Conservation (phyloP, 192 early-diverging fungal genomes). For the Backusella tuberculispora region DNA sequence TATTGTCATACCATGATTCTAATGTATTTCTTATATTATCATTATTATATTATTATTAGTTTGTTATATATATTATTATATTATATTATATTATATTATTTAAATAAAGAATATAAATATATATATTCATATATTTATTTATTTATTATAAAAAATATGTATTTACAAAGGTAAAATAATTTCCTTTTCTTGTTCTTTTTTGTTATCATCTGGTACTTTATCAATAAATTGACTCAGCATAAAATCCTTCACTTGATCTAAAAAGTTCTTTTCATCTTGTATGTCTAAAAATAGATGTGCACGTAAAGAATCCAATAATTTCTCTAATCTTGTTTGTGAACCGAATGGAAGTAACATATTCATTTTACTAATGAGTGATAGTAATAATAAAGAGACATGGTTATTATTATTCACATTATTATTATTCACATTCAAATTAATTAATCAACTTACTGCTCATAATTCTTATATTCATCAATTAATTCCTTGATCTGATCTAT, state of each 20-base stretch:
- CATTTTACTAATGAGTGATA: constrained; percentile 43
- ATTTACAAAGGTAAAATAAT: too few species aligned
- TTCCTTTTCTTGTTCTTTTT: neutral
- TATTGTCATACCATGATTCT: neutral
- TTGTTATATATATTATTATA: too few species aligned
- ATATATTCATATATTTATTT: too few species aligned
- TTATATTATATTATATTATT: too few species aligned
- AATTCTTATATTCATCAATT: constrained; percentile 61
- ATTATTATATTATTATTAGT: neutral
- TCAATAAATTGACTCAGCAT: constrained; percentile 40
- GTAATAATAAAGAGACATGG: neutral
- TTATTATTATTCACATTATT: neutral
- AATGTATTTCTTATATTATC: neutral
- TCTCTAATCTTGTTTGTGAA: constrained; percentile 62
- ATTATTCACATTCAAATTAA: neutral
- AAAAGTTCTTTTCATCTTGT: constrained; percentile 39
- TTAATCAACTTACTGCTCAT: constrained; percentile 56
- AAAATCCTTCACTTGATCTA: constrained; percentile 45
- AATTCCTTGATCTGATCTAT: constrained; percentile 58
- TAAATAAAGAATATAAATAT: too few species aligned
- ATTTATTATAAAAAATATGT: too few species aligned
- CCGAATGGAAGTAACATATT: constrained; percentile 59
- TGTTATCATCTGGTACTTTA: neutral
- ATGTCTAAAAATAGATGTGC: constrained; percentile 51
- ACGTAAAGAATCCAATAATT: constrained; percentile 57